These are phyloP conservation scores for Xerocomus minutiporus DNA, from an alignment of 1,284 basidiomycete genomes.

Conservation along the genomic window DNA sequence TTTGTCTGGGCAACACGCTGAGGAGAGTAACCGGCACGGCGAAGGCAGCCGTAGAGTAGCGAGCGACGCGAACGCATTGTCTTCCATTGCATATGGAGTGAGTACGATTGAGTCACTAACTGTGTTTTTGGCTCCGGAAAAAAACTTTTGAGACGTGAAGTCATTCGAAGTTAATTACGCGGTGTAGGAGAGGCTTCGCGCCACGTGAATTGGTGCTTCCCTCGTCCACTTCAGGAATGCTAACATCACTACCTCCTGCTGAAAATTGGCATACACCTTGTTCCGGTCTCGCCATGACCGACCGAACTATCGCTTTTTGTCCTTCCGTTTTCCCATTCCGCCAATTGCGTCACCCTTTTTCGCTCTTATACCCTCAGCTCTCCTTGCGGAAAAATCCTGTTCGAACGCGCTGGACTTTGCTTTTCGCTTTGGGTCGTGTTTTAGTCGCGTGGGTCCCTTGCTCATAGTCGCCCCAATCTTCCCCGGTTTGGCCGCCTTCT, in stretches of 20 bases:
- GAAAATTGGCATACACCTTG: neutral
- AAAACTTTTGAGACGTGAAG: constrained; percentile 11
- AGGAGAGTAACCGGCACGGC: constrained; percentile 51
- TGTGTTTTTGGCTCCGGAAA: constrained; percentile 3
- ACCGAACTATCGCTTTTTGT: constrained; percentile 36
- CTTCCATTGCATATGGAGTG: constrained; percentile 33
- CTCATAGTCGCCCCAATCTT: constrained; percentile 36
- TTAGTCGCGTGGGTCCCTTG: constrained; percentile 13
- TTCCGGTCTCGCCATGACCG: neutral
- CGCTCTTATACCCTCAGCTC: constrained; percentile 43
- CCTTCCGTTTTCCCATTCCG: constrained; percentile 46
- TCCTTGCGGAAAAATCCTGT: constrained; percentile 39
- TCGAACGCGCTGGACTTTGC: constrained; percentile 37
- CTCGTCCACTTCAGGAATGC: constrained; percentile 8
- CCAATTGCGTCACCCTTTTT: constrained; percentile 47
- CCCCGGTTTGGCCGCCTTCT: constrained; percentile 63
- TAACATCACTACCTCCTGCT: neutral
- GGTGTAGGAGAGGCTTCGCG: constrained; percentile 17
- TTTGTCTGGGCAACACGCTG: constrained; percentile 80
- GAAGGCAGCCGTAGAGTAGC: constrained; percentile 55
- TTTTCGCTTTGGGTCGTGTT: constrained; percentile 20
- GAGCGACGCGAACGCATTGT: constrained; percentile 51
- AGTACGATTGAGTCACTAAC: neutral
- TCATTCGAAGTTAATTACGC: constrained; percentile 25
- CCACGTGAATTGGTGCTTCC: constrained; percentile 30